phyloP scores from a whole-genome alignment of 169 alveolate genomes.

The Neospora caninum region DNA sequence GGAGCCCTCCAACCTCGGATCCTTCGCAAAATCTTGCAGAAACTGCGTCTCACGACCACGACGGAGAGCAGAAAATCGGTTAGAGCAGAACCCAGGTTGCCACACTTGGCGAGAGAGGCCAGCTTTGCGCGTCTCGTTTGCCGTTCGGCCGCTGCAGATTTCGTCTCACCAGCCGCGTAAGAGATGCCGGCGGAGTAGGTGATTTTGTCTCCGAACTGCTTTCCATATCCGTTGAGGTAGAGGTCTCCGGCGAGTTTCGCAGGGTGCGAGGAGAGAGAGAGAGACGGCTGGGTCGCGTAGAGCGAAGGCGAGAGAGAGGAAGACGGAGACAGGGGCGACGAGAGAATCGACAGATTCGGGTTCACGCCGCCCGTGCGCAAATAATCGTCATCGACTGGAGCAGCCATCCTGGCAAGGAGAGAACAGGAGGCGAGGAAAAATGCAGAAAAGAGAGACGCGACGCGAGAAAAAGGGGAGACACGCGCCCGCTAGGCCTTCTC shows the following conservation, averaged over 20 bases:
- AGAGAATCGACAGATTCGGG: neutral
- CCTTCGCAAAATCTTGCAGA: too few species aligned
- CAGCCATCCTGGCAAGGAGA: neutral
- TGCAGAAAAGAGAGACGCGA: neutral
- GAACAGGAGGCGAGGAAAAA: neutral
- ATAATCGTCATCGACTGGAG: neutral
- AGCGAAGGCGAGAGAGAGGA: neutral
- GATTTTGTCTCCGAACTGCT: slow-evolving; percentile 77
- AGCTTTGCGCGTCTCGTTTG: too few species aligned
- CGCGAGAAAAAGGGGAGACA: too few species aligned
- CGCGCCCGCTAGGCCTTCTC: too few species aligned
- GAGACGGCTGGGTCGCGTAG: neutral
- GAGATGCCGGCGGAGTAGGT: slow-evolving; percentile 76
- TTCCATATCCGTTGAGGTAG: slow-evolving; percentile 73
- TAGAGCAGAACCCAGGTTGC: too few species aligned
- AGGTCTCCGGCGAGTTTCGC: slow-evolving; percentile 60
- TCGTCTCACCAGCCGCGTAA: slow-evolving; percentile 72
- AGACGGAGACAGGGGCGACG: neutral
- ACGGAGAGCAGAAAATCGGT: too few species aligned
- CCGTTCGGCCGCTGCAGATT: neutral
- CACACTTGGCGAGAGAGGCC: too few species aligned
- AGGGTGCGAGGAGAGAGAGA: neutral
- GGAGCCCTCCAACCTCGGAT: too few species aligned
- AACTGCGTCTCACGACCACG: too few species aligned
- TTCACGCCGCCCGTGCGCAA: neutral